A percentile compares a stretch with the other conserved stretches of the same genome.
phyloP scores from a whole-genome alignment of 192 early-diverging fungal species.

The Coemansia sp. region DNA sequence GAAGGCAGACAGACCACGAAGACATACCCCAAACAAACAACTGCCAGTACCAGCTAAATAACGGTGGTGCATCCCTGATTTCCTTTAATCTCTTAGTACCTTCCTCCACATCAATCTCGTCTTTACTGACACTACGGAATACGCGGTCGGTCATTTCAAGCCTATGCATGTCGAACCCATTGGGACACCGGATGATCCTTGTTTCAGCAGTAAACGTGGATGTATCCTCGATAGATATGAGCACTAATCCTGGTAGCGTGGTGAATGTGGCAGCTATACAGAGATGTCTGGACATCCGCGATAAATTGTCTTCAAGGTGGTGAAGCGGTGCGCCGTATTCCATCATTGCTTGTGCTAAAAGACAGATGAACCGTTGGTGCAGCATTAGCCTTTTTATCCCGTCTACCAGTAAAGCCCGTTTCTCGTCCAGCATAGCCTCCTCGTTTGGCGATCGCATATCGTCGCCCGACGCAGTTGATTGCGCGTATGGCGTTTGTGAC shows the following conservation, averaged over 20 bases:
- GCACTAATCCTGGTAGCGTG: conserved; percentile 61
- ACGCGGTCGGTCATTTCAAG: conserved; percentile 58
- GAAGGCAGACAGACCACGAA: conserved; percentile 53
- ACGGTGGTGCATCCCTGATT: conserved; percentile 44
- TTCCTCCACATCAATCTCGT: conserved; percentile 55
- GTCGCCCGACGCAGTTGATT: too few relatives aligned
- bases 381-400: conserved; percentile 52
- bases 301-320: conserved; percentile 58
- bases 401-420: conserved; percentile 3
- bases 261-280: conserved; percentile 58
- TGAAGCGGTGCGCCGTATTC: conserved; percentile 63
- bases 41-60: conserved; percentile 56
- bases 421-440: conserved; percentile 2
- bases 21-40: conserved; percentile 53
- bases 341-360: conserved; percentile 60
- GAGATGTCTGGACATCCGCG: conserved; percentile 52
- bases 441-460: conserved; percentile 2
- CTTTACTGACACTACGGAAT: conserved; percentile 56
- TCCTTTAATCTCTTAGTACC: conserved; percentile 54
- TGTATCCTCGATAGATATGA: conserved; percentile 62
- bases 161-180: conserved; percentile 62
- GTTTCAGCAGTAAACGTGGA: conserved; percentile 68
- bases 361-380: conserved; percentile 58
- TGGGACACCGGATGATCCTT: conserved; percentile 57
- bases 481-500: too few relatives aligned